phyloP scores from a whole-genome alignment of 352 stramenopile species.

The Phytophthora constricta region DNA sequence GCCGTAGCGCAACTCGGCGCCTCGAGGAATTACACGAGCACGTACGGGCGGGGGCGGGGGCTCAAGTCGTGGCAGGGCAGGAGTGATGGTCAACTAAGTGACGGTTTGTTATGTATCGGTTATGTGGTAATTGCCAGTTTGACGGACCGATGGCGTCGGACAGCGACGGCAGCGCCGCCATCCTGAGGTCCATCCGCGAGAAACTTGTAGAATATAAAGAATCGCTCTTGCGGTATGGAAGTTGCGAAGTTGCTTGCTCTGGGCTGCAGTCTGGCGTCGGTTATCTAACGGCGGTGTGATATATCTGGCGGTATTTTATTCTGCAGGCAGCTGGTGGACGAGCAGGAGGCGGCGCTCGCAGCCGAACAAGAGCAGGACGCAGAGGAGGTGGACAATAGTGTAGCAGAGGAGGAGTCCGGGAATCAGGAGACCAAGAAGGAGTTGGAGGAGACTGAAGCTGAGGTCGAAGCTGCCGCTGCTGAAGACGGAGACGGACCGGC shows the following conservation, averaged over 20 bases:
- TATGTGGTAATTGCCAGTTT: conserved; percentile 51
- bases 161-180: conserved; percentile 43
- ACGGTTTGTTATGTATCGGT: conserved; percentile 37
- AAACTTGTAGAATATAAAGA: conserved; percentile 81
- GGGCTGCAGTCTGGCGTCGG: no score
- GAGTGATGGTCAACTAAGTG: no score
- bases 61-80: no score
- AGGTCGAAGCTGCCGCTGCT: no score
- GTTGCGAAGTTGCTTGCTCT: background rate
- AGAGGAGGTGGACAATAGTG: conserved; percentile 30
- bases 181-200: conserved; percentile 61
- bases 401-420: conserved; percentile 26
- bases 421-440: background rate
- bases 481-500: background rate
- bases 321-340: conserved; percentile 67
- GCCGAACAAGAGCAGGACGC: conserved; percentile 20
- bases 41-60: conserved; percentile 24
- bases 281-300: background rate
- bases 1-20: conserved; percentile 37
- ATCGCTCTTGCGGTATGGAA: conserved; percentile 62
- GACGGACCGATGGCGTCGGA: conserved; percentile 55
- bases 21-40: conserved; percentile 32
- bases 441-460: conserved; percentile 10
- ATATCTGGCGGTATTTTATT: background rate
- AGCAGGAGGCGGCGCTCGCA: conserved; percentile 49